Percentiles rank a stretch among this genome's conserved stretches.
Conservation (phyloP, 495 filamentous ascomycete species). For the Choiromyces venosus region DNA sequence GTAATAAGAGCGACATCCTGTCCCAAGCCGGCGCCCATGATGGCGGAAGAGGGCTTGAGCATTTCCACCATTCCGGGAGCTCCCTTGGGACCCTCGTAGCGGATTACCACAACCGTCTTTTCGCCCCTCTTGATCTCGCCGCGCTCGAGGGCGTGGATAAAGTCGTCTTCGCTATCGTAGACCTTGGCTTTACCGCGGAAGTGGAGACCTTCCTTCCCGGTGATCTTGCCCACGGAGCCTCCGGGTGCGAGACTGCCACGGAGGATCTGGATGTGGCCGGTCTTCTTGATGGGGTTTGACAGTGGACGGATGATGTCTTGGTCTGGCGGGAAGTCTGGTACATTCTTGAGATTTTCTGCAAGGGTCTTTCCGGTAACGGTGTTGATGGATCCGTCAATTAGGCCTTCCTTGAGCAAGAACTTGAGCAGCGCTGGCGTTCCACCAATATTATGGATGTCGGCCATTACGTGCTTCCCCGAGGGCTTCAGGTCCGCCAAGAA, state of each 20-base stretch:
- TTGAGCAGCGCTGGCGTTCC: constrained; percentile 88
- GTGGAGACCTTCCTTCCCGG: constrained; percentile 86
- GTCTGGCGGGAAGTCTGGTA: constrained; percentile 69
- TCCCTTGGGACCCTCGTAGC: constrained; percentile 83
- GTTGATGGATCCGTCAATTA: constrained; percentile 80
- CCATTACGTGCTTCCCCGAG: constrained; percentile 94
- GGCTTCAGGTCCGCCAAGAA: constrained; percentile 97
- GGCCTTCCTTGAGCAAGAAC: constrained; percentile 80
- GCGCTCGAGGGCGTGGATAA: constrained; percentile 68
- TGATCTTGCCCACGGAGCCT: constrained; percentile 95
- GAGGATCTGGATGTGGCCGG: constrained; percentile 95
- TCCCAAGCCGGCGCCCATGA: constrained; percentile 81
- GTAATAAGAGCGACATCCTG: constrained; percentile 77
- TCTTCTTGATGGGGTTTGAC: constrained; percentile 84
- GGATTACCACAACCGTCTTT: constrained; percentile 95
- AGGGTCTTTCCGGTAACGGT: constrained; percentile 94
- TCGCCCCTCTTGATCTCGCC: constrained; percentile 91
- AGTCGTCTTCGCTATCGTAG: constrained; percentile 78
- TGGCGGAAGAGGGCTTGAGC: constrained; percentile 74
- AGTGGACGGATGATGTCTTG: constrained; percentile 90
- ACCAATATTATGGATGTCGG: constrained; percentile 81
- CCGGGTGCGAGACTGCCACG: constrained; percentile 85
- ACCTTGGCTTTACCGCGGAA: constrained; percentile 85
- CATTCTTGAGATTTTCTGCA: constrained; percentile 77
- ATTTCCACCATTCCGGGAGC: constrained; percentile 84